Conservation (phyloP, 148 eudicot genomes). For the Rhododendron molle region DNA sequence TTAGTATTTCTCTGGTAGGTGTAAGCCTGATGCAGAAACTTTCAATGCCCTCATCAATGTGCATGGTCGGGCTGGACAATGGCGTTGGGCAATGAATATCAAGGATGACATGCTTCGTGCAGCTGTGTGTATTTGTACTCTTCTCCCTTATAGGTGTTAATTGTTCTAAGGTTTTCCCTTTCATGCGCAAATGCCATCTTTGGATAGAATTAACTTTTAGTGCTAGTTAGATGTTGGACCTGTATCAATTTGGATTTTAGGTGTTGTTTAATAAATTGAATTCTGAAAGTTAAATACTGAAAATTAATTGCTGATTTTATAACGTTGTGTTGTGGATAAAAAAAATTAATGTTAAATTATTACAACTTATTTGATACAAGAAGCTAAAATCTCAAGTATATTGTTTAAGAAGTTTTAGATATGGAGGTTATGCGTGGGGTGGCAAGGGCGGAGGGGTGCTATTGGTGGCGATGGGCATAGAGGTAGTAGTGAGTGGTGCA, state of each 20-base stretch:
- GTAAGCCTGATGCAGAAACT: conserved; percentile 93
- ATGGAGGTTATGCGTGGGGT: background rate
- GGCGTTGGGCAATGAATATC: conserved; percentile 96
- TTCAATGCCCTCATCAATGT: conserved; percentile 87
- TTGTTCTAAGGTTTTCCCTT: conserved; percentile 26
- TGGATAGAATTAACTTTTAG: conserved; percentile 3
- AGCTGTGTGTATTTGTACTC: conserved; percentile 69
- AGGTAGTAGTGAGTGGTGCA: background rate
- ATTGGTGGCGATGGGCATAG: background rate
- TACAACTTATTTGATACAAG: background rate
- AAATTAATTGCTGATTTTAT: background rate
- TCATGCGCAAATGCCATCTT: background rate
- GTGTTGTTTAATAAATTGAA: background rate
- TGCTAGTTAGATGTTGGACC: background rate
- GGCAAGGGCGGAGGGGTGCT: background rate
- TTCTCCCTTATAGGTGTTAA: conserved; percentile 33
- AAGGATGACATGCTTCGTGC: conserved; percentile 99
- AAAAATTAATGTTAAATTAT: background rate
- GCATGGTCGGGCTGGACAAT: conserved; percentile 93
- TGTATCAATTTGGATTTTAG: background rate
- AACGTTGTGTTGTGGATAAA: background rate
- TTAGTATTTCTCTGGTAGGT: conserved; percentile 34
- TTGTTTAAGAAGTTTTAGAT: background rate
- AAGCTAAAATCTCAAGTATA: background rate
- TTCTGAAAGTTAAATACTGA: background rate